phyloP scores from a whole-genome alignment of 2,329 filamentous ascomycete genomes.

The Raffaelea ambrosiae region DNA sequence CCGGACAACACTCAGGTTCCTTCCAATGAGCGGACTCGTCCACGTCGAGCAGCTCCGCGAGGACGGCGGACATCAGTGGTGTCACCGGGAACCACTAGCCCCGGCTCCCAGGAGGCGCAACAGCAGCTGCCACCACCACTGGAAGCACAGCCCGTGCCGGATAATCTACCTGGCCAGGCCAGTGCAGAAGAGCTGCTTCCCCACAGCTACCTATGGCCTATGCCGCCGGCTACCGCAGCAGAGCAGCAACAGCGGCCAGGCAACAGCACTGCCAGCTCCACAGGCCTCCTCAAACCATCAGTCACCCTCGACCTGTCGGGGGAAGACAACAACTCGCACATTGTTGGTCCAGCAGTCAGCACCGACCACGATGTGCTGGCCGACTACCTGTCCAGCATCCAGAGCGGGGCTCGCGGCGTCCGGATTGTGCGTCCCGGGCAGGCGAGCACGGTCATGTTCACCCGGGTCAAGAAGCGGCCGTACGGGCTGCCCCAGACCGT shows the following conservation, averaged over 20 bases:
- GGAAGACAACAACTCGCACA: slow-evolving; percentile 3
- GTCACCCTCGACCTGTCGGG: neutral
- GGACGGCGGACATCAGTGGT: too few relatives aligned
- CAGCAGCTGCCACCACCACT: neutral
- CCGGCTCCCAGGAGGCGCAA: neutral
- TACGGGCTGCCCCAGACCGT: neutral
- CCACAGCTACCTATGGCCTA: neutral
- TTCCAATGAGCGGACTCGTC: too few relatives aligned
- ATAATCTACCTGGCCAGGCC: too few relatives aligned
- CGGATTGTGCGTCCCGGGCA: neutral
- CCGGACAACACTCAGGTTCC: too few relatives aligned
- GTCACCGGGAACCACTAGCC: too few relatives aligned
- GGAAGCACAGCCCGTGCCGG: too few relatives aligned
- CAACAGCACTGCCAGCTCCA: neutral
- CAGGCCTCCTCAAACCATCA: too few relatives aligned
- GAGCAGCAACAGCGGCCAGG: neutral
- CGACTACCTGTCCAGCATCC: slow-evolving; percentile 2
- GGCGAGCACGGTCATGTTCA: neutral
- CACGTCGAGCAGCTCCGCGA: too few relatives aligned
- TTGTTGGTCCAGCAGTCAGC: slow-evolving; percentile 2
- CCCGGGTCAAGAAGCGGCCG: slow-evolving; percentile 1
- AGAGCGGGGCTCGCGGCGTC: neutral
- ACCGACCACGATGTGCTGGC: slow-evolving; percentile 2
- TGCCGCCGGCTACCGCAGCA: neutral
- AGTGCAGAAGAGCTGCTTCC: neutral